Conservation (phyloP, 2,329 filamentous ascomycete species). For the Paradendryphiella salina region DNA sequence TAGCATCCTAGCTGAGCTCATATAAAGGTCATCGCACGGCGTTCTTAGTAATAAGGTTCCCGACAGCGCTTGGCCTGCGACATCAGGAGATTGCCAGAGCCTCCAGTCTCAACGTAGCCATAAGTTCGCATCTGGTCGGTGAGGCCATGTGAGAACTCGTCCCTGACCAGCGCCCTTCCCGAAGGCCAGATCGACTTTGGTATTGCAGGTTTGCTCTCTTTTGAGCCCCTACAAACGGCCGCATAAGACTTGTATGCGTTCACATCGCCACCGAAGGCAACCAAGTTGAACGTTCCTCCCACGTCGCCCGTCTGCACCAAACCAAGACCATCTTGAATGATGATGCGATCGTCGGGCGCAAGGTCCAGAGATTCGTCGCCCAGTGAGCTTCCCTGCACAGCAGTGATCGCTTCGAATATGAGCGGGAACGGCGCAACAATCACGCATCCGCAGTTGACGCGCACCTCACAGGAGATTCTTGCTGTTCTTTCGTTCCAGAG, state of each 20-base stretch:
- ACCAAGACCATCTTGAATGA: slow-evolving; percentile 4
- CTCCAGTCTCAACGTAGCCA: slow-evolving; percentile 15
- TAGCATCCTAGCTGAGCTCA: too few species aligned
- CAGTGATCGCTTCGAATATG: slow-evolving; percentile 10
- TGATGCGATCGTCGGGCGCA: slow-evolving; percentile 1
- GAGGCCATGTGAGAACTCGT: slow-evolving; percentile 32
- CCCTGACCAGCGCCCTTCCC: slow-evolving; percentile 29
- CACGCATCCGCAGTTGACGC: slow-evolving; percentile 4
- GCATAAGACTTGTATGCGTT: slow-evolving; percentile 3
- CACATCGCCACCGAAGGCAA: slow-evolving; percentile 2
- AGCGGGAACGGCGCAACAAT: slow-evolving; percentile 7
- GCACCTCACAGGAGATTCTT: slow-evolving; percentile 8
- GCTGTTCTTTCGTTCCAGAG: slow-evolving; percentile 3
- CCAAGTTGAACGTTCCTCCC: slow-evolving; percentile 5
- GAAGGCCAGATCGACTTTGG: slow-evolving; percentile 2
- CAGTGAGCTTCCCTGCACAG: slow-evolving; percentile 5
- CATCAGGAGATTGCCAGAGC: slow-evolving; percentile 16
- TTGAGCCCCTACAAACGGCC: neutral
- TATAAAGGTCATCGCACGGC: too few species aligned
- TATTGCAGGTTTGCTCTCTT: neutral
- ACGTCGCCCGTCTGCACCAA: slow-evolving; percentile 6
- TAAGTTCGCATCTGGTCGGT: slow-evolving; percentile 14
- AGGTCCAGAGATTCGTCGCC: neutral
- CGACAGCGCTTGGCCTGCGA: too few species aligned
- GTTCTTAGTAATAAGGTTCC: too few species aligned